Conservation (phyloP, 768 basidiomycete species). For the Macrocybe gigantea region DNA sequence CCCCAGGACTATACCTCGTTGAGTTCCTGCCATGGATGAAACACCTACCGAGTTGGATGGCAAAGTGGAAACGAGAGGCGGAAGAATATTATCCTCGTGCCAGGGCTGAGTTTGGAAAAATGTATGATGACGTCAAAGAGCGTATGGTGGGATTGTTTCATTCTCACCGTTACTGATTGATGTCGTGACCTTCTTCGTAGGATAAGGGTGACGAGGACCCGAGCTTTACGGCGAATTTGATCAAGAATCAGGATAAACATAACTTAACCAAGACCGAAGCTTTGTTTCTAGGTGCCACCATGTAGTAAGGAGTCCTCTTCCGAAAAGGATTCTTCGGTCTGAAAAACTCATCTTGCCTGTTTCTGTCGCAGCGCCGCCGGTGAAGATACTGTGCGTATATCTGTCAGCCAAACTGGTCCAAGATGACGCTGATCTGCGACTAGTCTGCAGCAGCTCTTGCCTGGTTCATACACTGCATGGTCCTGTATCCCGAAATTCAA, state of each 20-base stretch:
- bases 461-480: constrained; percentile 20
- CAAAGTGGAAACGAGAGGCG: background rate
- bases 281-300: background rate
- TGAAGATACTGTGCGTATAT: background rate
- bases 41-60: background rate
- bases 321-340: background rate
- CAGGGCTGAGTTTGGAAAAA: background rate
- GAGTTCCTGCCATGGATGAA: background rate
- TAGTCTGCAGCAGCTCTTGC: background rate
- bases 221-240: background rate
- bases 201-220: background rate
- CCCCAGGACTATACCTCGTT: background rate
- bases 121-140: background rate
- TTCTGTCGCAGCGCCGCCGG: background rate
- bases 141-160: background rate
- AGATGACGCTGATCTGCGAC: background rate
- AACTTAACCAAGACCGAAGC: background rate
- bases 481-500: constrained; percentile 21
- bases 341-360: background rate
- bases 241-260: background rate
- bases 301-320: background rate
- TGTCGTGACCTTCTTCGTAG: background rate
- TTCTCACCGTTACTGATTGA: background rate
- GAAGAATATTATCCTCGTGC: background rate
- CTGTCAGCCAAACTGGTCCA: background rate